Base-by-base conservation (phyloP, 805 yeast species). In the Starmerella apicola region DNA sequence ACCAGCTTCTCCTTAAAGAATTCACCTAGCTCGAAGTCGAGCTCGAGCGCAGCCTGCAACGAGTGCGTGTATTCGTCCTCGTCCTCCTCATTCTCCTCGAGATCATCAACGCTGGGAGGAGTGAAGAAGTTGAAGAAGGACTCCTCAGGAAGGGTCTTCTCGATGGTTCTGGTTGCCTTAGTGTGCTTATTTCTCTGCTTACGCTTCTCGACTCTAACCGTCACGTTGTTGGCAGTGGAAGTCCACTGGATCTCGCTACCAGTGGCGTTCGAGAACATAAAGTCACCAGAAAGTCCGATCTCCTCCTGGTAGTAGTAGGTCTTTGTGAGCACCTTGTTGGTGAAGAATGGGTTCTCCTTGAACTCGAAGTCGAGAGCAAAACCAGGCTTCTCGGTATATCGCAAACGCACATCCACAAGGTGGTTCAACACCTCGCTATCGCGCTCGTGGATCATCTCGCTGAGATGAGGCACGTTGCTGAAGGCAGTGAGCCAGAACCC, bases 131-230 rank as follows among this genome's bases (percentile, higher is more conserved):
- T 81, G 73, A 91, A 91, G 67, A 91, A 91, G 18, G 95, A 84
- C 54, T 84, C 95, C 39, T 78, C 74, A n/a, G 96, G 95, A 7
- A 94, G 77, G 52, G 84, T 70, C 66, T 88, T 88, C 64, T 88
- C 96, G 52, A 91, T 79, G 36, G 94, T 85, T 63, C 98, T 76
- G 15, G 95, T 88, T 60, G 91, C 95, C 62, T 86, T 86, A 43
- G 98, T 91, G 60, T 80, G 67, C 68, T 86, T 88, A 64, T 91
- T 91, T 67, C 97, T 79, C 68, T 91, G 98, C 66, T 86, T 91
- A 66, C 96, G 78, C 71, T 83, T 81, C 68, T 88, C 96, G 42
- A 91, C 78, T 44, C 68, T 65, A 41, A 91, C 74, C 16, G 97
- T 88, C 38, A 83, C 85, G 58, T 91, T 88, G 46, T 68, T 67